phyloP scores from a whole-genome alignment of 2,329 filamentous ascomycete genomes.

The Exophiala xenobiotica region DNA sequence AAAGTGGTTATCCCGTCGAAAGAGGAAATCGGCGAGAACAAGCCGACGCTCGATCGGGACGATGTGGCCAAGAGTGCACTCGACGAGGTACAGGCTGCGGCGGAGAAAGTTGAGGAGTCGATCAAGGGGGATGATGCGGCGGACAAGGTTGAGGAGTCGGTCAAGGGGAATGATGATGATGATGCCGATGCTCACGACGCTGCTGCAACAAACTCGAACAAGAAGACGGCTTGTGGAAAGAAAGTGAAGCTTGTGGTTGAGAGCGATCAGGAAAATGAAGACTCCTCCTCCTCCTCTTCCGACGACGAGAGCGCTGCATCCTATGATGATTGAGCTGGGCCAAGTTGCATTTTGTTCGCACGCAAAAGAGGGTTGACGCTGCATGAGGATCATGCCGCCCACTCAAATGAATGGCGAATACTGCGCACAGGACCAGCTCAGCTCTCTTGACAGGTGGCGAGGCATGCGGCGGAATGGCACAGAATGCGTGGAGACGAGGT shows the following conservation, averaged over 20 bases:
- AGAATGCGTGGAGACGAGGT: no score
- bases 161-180: slow-evolving; percentile 8
- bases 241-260: background rate
- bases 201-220: background rate
- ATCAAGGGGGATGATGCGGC: slow-evolving; percentile 10
- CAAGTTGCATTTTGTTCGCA: background rate
- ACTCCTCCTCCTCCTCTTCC: no score
- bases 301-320: slow-evolving; percentile 5
- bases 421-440: no score
- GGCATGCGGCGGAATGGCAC: no score
- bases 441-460: no score
- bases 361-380: no score
- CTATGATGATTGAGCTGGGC: background rate
- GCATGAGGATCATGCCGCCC: no score
- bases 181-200: background rate
- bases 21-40: slow-evolving; percentile 36
- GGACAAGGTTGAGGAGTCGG: slow-evolving; percentile 23
- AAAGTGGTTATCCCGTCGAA: slow-evolving; percentile 50
- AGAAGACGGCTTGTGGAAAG: background rate
- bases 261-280: background rate
- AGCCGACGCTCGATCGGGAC: slow-evolving; percentile 46
- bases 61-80: slow-evolving; percentile 31
- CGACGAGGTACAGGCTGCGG: slow-evolving; percentile 24
- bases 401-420: no score
- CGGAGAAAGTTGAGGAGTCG: slow-evolving; percentile 15